Evolutionary conservation across 257 asterid genomes (phyloP).

Genomic region (Striga asiatica): DNA sequence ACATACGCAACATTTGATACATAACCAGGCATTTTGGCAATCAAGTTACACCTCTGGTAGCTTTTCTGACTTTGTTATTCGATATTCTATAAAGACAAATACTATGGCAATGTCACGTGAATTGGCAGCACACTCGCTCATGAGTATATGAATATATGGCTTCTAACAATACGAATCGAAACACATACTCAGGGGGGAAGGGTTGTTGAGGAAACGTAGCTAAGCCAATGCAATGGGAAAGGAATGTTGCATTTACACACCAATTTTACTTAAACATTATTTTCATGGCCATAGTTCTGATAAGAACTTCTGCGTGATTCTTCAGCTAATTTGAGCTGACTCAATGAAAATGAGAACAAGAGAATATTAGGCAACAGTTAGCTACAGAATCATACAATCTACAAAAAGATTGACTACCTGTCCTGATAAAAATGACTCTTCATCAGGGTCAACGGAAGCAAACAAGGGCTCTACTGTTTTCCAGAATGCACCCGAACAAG

Average conservation of each 20-base stretch:
- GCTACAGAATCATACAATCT: slow-evolving; percentile 4
- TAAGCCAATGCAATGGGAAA: background rate
- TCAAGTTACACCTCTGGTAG: too few relatives aligned
- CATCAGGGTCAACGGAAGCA: slow-evolving; percentile 48
- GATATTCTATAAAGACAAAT: background rate
- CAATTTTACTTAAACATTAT: slow-evolving; percentile 31
- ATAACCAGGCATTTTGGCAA: too few relatives aligned
- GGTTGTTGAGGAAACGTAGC: too few relatives aligned
- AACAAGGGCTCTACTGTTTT: slow-evolving; percentile 53
- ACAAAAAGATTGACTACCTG: slow-evolving; percentile 42
- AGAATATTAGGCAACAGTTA: slow-evolving; percentile 14
- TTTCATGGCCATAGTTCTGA: slow-evolving; percentile 25
- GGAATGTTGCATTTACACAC: slow-evolving; percentile 1
- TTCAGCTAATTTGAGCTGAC: slow-evolving; percentile 51
- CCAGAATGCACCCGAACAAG: slow-evolving; percentile 75
- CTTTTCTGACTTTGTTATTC: background rate
- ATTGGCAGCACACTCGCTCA: too few relatives aligned
- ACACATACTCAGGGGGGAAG: too few relatives aligned
- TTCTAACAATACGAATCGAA: too few relatives aligned
- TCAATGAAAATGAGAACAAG: background rate
- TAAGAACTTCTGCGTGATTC: slow-evolving; percentile 33
- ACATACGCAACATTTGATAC: background rate
- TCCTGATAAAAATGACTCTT: slow-evolving; percentile 35
- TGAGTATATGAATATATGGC: too few relatives aligned
- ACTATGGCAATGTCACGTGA: background rate